Base-by-base conservation (phyloP, 805 yeast genomes). In the Phaffomyces thermotolerans region DNA sequence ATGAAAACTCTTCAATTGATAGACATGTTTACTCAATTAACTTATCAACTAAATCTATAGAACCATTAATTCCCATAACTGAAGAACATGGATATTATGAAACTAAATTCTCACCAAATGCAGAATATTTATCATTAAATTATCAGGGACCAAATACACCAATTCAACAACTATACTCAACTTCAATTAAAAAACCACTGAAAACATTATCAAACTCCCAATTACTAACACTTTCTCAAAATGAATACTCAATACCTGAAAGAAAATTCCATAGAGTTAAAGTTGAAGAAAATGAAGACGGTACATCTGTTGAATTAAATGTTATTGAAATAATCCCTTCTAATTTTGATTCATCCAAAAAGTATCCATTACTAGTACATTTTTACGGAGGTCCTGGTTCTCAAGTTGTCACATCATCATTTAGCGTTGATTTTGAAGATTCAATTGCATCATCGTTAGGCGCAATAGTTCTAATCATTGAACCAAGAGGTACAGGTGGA, bases 331-430 rank as follows among this genome's bases (percentile, higher is more conserved):
- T 86, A 4, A 65, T 81, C 33, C 98, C 98, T 1, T 70, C 77
- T 34, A 67, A 72, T 50, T 91, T 91, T 58, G 76, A 86, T 56
- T 66, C 69, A n/a, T 57, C 64, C 6, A 53, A 54, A 34, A 63
- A 54, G 29, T 76, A 91, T 61, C 98, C 99, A 0, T 79, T 93
- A 1, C 71, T 93, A 47, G 93, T 93, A 55, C 89, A 75, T 58
- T 89, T 88, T n/a, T 93, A 93, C 58, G 97, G 95, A 24, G 99
- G 99, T 0, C 99, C 99, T 5, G 95, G 90, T 31, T 86, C 96
- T 2, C 98, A 93, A 64, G 69, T 75, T 37, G 95, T 89, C 5
- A 68, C 69, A 37, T 76, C 81, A 44, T 58, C 64, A 27, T 87
- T 79, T 54, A 59, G 73, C 0, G 66, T 82, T 33, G 76, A 73